These are phyloP conservation scores for Aspergillus steynii DNA, from an alignment of 495 filamentous ascomycete species.

Conservation along the genomic window DNA sequence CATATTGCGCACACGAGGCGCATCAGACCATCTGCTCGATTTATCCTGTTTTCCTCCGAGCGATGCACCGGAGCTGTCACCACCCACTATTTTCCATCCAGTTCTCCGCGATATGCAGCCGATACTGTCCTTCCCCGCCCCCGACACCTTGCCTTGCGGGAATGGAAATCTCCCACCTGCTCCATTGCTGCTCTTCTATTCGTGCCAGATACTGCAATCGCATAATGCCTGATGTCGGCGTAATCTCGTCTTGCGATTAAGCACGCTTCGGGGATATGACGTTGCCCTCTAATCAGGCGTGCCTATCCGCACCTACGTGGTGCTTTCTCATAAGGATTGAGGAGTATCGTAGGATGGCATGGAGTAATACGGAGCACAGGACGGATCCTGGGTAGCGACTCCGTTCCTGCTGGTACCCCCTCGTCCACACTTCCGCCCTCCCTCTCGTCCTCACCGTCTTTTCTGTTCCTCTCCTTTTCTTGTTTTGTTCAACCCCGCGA, in stretches of 20 bases:
- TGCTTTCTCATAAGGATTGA: background rate
- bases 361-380: too few species aligned
- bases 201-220: background rate
- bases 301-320: background rate
- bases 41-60: background rate
- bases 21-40: background rate
- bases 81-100: background rate
- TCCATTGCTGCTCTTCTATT: background rate
- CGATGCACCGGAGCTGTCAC: background rate
- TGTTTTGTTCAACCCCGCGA: background rate
- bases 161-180: background rate
- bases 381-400: too few species aligned
- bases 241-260: too few species aligned
- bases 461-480: slow-evolving; percentile 1
- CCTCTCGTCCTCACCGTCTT: background rate
- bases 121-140: background rate
- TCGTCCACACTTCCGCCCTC: background rate
- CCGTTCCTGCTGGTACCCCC: too few species aligned
- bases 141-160: background rate
- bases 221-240: too few species aligned
- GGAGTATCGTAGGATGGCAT: too few species aligned
- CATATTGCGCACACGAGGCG: background rate
- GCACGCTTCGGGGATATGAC: background rate
- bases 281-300: background rate
- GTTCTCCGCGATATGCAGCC: background rate